Conservation (phyloP, 768 basidiomycete species). For the Psilocybe sp. region DNA sequence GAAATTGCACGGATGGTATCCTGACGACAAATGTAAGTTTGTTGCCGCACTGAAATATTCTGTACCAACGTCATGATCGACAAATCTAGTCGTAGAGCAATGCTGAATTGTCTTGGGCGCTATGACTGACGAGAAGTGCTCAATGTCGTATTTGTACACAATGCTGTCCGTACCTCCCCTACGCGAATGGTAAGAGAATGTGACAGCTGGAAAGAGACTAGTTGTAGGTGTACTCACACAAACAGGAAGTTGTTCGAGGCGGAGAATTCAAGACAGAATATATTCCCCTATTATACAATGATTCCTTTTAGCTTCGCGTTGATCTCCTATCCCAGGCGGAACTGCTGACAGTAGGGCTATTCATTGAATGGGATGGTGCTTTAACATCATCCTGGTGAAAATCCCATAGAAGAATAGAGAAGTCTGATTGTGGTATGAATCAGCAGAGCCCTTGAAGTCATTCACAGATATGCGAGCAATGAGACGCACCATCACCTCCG, state of each 20-base stretch:
- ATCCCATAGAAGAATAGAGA: slow-evolving; percentile 60
- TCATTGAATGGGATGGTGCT: slow-evolving; percentile 37
- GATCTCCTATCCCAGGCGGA: not conserved
- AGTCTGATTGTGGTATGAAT: slow-evolving; percentile 39
- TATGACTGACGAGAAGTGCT: slow-evolving; percentile 28
- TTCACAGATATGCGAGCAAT: slow-evolving; percentile 1
- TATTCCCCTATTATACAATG: slow-evolving; percentile 50
- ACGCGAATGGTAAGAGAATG: slow-evolving; percentile 2
- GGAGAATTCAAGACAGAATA: slow-evolving; percentile 72
- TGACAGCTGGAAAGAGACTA: slow-evolving; percentile 12
- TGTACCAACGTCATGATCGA: slow-evolving; percentile 20
- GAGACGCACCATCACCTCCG: slow-evolving; percentile 61
- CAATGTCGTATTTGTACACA: slow-evolving; percentile 53
- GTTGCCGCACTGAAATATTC: slow-evolving; percentile 1
- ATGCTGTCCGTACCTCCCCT: slow-evolving; percentile 57
- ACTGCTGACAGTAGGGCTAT: slow-evolving; percentile 43
- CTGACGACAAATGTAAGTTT: slow-evolving; percentile 30
- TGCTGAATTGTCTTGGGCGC: slow-evolving; percentile 16
- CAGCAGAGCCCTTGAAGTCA: no score
- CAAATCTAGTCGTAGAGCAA: slow-evolving; percentile 9
- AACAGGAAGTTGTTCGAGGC: slow-evolving; percentile 59
- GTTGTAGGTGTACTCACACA: slow-evolving; percentile 44
- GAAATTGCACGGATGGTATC: slow-evolving; percentile 63
- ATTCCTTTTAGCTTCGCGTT: not conserved
- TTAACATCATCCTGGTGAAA: slow-evolving; percentile 57